Conservation (phyloP, 352 stramenopile genomes). For the Pythium aristosporum region DNA sequence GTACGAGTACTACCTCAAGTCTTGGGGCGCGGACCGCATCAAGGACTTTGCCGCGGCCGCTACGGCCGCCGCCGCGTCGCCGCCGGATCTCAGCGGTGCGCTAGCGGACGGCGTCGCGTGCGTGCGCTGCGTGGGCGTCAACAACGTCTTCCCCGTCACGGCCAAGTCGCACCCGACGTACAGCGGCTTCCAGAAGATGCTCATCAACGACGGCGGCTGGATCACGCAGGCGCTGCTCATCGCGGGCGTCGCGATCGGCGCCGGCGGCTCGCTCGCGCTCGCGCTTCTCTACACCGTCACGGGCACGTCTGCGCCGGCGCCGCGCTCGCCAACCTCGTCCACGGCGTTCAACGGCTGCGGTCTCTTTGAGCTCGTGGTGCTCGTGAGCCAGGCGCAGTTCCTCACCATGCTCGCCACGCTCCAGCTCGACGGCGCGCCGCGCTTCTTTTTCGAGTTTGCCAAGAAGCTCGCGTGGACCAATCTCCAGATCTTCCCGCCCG, state of each 20-base stretch:
- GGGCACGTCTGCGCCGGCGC: not conserved
- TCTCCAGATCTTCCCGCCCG: conserved; percentile 40
- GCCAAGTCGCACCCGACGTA: conserved; percentile 32
- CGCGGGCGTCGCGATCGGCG: conserved; percentile 35
- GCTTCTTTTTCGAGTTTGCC: conserved; percentile 50
- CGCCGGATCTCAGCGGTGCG: conserved; percentile 19
- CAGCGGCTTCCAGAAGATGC: conserved; percentile 33
- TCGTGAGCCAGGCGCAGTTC: conserved; percentile 50
- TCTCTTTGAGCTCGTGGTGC: conserved; percentile 40
- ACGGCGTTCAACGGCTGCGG: conserved; percentile 24
- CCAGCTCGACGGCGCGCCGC: conserved; percentile 38
- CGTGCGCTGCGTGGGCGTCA: conserved; percentile 42
- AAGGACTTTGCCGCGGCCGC: conserved; percentile 17
- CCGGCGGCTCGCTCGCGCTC: conserved; percentile 24
- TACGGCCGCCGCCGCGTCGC: conserved; percentile 10
- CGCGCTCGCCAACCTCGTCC: conserved; percentile 24
- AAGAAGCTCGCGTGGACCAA: conserved; percentile 57
- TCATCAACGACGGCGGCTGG: conserved; percentile 47
- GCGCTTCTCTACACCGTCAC: conserved; percentile 22
- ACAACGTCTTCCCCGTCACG: conserved; percentile 43
- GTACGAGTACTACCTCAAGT: conserved; percentile 47
- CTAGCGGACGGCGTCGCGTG: conserved; percentile 33
- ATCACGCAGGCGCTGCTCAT: conserved; percentile 31
- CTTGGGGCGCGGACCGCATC: conserved; percentile 41
- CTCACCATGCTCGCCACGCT: conserved; percentile 45